Conservation (phyloP, 345 rosid genomes). For the Eucalyptus lansdowneana region DNA sequence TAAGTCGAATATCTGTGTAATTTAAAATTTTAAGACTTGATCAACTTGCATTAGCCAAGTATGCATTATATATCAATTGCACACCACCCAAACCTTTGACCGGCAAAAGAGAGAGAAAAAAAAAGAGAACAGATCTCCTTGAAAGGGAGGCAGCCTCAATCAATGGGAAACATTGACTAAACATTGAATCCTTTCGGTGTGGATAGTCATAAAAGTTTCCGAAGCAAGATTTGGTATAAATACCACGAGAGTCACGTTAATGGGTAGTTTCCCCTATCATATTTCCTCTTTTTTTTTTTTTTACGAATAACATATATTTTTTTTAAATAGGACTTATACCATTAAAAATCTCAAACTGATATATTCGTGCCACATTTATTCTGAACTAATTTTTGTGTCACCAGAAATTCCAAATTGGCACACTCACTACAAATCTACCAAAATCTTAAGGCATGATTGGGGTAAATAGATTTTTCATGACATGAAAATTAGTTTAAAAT, state of each 20-base stretch:
- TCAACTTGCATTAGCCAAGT: not conserved
- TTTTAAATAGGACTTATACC: not conserved
- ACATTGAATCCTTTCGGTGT: not conserved
- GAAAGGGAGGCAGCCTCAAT: not conserved
- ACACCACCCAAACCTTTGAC: not conserved
- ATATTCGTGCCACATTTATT: fast-evolving
- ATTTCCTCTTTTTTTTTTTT: no score
- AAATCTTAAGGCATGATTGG: not conserved
- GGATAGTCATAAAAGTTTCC: not conserved
- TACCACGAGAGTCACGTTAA: not conserved
- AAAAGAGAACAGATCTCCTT: not conserved
- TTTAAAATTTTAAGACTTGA: not conserved
- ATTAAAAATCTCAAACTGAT: fast-evolving
- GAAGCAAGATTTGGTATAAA: not conserved
- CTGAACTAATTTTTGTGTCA: not conserved
- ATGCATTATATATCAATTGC: not conserved
- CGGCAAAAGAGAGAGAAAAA: not conserved
- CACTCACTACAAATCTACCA: not conserved
- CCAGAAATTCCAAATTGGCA: not conserved
- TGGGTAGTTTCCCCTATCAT: not conserved
- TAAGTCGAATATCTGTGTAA: not conserved
- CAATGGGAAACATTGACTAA: not conserved
- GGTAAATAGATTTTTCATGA: not conserved
- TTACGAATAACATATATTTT: no score
- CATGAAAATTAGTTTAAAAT: not conserved